Conservation (phyloP, 768 basidiomycete species). For the Amanita inopinata region DNA sequence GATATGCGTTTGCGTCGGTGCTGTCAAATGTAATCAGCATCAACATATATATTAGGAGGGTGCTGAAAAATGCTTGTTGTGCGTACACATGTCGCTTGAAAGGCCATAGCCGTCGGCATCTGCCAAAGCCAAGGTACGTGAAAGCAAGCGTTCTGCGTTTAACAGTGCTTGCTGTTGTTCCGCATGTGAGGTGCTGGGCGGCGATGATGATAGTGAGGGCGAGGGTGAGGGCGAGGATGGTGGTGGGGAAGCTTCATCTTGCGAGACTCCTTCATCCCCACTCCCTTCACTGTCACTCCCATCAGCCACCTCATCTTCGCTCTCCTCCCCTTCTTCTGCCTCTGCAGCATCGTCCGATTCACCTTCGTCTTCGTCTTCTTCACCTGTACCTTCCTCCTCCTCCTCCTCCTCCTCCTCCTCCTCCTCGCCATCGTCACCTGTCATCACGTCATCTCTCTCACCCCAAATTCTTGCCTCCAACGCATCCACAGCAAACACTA, state of each 20-base stretch:
- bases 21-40: slow-evolving; percentile 10
- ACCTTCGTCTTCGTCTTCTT: slow-evolving; percentile 18
- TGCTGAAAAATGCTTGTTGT: not conserved
- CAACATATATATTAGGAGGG: not conserved
- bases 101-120: slow-evolving; percentile 21
- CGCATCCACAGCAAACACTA: slow-evolving; percentile 57
- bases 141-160: slow-evolving; percentile 24
- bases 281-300: slow-evolving; percentile 10
- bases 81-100: slow-evolving; percentile 22
- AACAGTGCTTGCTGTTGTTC: slow-evolving; percentile 21
- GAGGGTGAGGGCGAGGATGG: slow-evolving; percentile 12
- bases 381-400: slow-evolving; percentile 16
- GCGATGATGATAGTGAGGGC: slow-evolving; percentile 10
- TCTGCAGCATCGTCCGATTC: slow-evolving; percentile 13
- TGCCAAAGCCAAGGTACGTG: slow-evolving; percentile 22
- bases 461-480: slow-evolving; percentile 43
- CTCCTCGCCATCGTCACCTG: slow-evolving; percentile 8
- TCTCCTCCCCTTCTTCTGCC: slow-evolving; percentile 11
- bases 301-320: slow-evolving; percentile 11
- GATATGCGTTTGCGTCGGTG: slow-evolving; percentile 24
- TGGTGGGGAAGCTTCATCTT: slow-evolving; percentile 2
- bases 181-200: slow-evolving; percentile 11
- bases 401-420: slow-evolving; percentile 18
- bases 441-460: slow-evolving; percentile 17
- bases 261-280: slow-evolving; percentile 8